Conservation (phyloP, 1,284 basidiomycete genomes). For the Bjerkandera adusta region DNA sequence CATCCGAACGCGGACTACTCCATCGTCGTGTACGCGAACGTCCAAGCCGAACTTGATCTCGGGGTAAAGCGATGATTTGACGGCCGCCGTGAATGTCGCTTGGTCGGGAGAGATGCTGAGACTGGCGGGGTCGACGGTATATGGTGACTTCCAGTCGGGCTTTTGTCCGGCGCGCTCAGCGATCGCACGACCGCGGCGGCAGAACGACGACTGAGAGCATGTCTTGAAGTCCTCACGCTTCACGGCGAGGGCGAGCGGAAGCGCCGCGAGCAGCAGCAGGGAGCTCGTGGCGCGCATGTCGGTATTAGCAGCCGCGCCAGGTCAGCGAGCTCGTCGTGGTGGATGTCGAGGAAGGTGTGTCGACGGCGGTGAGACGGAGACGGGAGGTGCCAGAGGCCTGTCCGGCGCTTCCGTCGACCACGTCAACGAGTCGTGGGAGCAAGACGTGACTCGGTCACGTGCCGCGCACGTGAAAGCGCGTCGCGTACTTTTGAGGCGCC, state of each 20-base stretch:
- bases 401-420: too few species aligned
- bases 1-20: conserved; percentile 81
- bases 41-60: conserved; percentile 79
- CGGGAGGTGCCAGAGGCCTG: too few species aligned
- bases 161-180: conserved; percentile 61
- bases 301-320: background rate
- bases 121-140: conserved; percentile 63
- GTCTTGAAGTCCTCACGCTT: conserved; percentile 88
- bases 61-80: conserved; percentile 81
- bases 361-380: too few species aligned
- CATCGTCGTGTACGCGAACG: conserved; percentile 80
- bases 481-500: too few species aligned
- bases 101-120: conserved; percentile 50
- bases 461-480: background rate
- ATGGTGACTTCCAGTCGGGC: conserved; percentile 78
- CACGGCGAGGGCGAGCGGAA: conserved; percentile 46
- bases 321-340: too few species aligned
- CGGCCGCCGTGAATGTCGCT: conserved; percentile 64
- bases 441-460: conserved; percentile 3
- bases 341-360: too few species aligned
- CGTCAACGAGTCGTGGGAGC: background rate
- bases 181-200: conserved; percentile 82
- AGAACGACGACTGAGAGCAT: conserved; percentile 88
- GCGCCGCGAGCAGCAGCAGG: conserved; percentile 29
- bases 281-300: conserved; percentile 26